Evolutionary conservation across 805 yeast genomes (phyloP).

Genomic region (Yarrowia bubula): DNA sequence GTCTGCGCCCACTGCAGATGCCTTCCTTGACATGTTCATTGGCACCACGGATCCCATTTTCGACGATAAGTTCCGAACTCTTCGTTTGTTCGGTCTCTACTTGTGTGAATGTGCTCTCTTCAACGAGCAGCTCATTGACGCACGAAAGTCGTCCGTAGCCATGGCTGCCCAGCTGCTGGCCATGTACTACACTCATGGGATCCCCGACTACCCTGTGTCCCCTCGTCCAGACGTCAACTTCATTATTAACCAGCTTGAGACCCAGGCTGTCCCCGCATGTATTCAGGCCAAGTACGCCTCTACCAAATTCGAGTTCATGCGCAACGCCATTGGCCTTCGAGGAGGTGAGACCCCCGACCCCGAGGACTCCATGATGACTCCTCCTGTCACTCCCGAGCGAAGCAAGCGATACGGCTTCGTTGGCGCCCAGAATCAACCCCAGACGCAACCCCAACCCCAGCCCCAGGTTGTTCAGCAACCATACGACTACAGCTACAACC

Average conservation of each 20-base stretch:
- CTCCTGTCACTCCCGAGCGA: slow-evolving; percentile 26
- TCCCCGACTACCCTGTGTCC: slow-evolving; percentile 20
- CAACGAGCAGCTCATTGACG: slow-evolving; percentile 16
- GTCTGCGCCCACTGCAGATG: slow-evolving; percentile 57
- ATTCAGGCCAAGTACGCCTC: slow-evolving; percentile 20
- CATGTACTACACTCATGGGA: slow-evolving; percentile 20
- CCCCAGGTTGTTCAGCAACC: not conserved
- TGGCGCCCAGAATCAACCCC: slow-evolving; percentile 17
- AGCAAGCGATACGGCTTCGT: slow-evolving; percentile 6
- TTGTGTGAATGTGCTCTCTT: slow-evolving; percentile 23
- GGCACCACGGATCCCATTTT: slow-evolving; percentile 26
- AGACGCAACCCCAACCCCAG: not conserved
- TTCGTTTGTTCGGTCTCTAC: slow-evolving; percentile 8
- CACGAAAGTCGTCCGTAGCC: slow-evolving; percentile 17
- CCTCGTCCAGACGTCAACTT: slow-evolving; percentile 26
- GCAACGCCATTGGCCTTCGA: slow-evolving; percentile 4
- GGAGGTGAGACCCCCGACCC: slow-evolving; percentile 22
- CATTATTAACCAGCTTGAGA: slow-evolving; percentile 25
- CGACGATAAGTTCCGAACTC: slow-evolving; percentile 18
- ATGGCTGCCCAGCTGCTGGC: slow-evolving; percentile 26
- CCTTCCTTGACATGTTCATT: slow-evolving; percentile 42
- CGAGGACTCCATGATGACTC: slow-evolving; percentile 7
- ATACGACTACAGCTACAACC: slow-evolving; percentile 8
- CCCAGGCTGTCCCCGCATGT: slow-evolving; percentile 18
- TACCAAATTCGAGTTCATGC: slow-evolving; percentile 24